Evolutionary conservation across 306 rosid species (phyloP).

Genomic region (Rubus idaeus): DNA sequence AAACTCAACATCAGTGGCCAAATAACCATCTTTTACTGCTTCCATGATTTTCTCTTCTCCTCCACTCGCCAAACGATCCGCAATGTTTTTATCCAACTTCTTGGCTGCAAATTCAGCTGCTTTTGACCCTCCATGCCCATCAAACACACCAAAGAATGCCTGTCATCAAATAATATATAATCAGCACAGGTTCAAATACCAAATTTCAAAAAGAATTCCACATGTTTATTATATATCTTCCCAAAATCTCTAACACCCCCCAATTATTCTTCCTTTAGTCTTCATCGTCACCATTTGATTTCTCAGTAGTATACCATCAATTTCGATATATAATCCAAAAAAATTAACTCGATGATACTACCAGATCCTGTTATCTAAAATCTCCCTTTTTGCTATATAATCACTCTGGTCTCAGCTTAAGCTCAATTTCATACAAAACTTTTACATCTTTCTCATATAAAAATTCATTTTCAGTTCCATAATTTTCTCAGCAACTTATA

Average conservation of each 20-base stretch:
- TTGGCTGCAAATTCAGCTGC: constrained; percentile 54
- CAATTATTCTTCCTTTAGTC: background rate
- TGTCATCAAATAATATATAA: constrained; percentile 19
- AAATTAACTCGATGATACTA: too few relatives aligned
- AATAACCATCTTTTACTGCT: constrained; percentile 46
- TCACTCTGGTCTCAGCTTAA: background rate
- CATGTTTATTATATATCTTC: too few relatives aligned
- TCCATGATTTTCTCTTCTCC: constrained; percentile 26
- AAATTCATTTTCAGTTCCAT: background rate
- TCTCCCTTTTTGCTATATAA: too few relatives aligned
- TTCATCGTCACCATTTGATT: background rate
- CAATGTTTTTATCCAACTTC: constrained; percentile 35
- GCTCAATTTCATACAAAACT: too few relatives aligned
- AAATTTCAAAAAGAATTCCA: background rate
- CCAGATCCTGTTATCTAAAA: too few relatives aligned
- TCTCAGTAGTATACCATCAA: too few relatives aligned
- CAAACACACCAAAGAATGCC: constrained; percentile 59
- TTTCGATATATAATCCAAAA: too few relatives aligned
- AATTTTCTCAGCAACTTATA: background rate
- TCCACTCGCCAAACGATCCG: constrained; percentile 22
- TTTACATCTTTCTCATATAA: background rate
- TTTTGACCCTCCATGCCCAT: constrained; percentile 55
- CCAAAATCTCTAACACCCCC: background rate
- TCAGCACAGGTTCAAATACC: constrained; percentile 15
- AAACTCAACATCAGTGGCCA: constrained; percentile 37